Conservation (phyloP, 768 basidiomycete species). For the Asterophora lycoperdoides region DNA sequence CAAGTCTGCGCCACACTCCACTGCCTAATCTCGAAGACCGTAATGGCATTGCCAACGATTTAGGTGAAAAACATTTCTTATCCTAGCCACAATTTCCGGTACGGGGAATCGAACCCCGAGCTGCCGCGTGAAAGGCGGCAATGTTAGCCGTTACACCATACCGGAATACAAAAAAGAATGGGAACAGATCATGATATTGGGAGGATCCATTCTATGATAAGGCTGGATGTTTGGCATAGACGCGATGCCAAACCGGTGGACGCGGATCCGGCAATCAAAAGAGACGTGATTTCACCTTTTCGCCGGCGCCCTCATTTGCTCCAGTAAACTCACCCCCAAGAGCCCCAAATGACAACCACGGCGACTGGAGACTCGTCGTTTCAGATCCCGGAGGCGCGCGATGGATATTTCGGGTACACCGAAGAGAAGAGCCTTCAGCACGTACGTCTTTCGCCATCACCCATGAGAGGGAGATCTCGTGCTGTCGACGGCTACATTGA, state of each 20-base stretch:
- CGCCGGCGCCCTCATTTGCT: neutral
- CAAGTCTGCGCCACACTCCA: too few relatives aligned
- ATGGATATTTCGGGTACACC: constrained; percentile 75
- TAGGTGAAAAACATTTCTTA: too few relatives aligned
- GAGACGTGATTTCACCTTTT: too few relatives aligned
- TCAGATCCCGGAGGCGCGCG: constrained; percentile 49
- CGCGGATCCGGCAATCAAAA: too few relatives aligned
- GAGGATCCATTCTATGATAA: too few relatives aligned
- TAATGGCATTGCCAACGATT: too few relatives aligned
- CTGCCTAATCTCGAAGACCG: too few relatives aligned
- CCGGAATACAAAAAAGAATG: constrained; percentile 9
- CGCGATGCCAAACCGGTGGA: too few relatives aligned
- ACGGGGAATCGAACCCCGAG: constrained; percentile 54
- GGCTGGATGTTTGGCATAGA: too few relatives aligned
- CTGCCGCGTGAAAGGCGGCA: constrained; percentile 59
- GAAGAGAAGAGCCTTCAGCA: constrained; percentile 77
- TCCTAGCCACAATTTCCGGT: too few relatives aligned
- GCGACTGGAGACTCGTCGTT: constrained; percentile 7
- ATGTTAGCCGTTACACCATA: constrained; percentile 68
- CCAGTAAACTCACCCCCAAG: neutral
- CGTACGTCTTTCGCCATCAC: constrained; percentile 38
- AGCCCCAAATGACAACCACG: neutral
- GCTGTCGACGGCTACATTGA: neutral
- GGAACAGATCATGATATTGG: too few relatives aligned
- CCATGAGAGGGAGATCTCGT: too few relatives aligned